Conservation (phyloP, 1,139 yeast genomes). For the Yamadazyma membranifaciens region DNA sequence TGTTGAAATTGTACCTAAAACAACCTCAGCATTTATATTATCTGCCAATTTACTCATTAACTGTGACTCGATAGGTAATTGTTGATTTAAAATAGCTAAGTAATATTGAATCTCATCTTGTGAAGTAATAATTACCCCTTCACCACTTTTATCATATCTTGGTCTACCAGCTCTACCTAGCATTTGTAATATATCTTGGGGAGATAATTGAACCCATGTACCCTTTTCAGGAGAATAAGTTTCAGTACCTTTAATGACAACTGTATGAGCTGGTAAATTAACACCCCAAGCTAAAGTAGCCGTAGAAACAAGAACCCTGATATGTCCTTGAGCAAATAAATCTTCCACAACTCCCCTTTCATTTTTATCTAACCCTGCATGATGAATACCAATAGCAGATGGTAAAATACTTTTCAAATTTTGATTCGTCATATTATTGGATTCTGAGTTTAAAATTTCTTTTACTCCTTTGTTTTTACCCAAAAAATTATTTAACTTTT, state of each 20-base stretch:
- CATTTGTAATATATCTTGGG: constrained; percentile 95
- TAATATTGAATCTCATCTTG: constrained; percentile 86
- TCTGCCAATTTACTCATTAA: constrained; percentile 71
- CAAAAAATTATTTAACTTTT: constrained; percentile 45
- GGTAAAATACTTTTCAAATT: constrained; percentile 63
- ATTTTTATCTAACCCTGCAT: constrained; percentile 78
- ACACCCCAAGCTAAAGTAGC: constrained; percentile 99
- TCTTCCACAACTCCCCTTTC: constrained; percentile 84
- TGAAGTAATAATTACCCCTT: constrained; percentile 88
- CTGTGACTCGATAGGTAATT: constrained; percentile 90
- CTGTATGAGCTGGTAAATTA: constrained; percentile 95
- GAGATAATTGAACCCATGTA: constrained; percentile 82
- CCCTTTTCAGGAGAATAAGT: constrained; percentile 91
- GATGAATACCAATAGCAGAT: constrained; percentile 86
- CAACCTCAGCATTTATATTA: constrained; percentile 83
- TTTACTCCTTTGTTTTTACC: constrained; percentile 57
- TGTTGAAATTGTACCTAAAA: constrained; percentile 60
- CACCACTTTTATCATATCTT: constrained; percentile 87
- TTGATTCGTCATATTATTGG: constrained; percentile 52
- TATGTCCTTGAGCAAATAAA: constrained; percentile 81
- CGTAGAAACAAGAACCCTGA: constrained; percentile 83
- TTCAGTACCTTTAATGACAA: constrained; percentile 91
- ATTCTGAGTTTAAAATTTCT: constrained; percentile 64
- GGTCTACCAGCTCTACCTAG: constrained; percentile 98
- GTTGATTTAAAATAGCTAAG: constrained; percentile 84